phyloP scores from a whole-genome alignment of 2,329 filamentous ascomycete genomes.

The Fusarium pseudocircinatum region DNA sequence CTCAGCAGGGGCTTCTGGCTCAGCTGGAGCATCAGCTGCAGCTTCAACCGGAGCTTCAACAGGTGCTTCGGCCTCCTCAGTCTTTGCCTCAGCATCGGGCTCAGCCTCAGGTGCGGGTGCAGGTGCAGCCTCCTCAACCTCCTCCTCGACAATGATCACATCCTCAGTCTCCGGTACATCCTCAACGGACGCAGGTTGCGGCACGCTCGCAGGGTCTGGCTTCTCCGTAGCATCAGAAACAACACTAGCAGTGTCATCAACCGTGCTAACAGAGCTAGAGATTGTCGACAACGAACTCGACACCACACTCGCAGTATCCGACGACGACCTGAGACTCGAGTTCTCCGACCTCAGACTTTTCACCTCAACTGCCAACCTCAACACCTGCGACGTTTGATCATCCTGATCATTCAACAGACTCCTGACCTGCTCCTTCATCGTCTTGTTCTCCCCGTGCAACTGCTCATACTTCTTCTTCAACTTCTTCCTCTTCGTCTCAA shows the following conservation, averaged over 20 bases:
- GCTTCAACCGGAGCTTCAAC: background rate
- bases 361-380: constrained; percentile 38
- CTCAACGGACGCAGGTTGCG: constrained; percentile 25
- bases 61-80: background rate
- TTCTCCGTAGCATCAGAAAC: constrained; percentile 39
- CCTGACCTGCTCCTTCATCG: constrained; percentile 29
- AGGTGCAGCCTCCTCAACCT: background rate
- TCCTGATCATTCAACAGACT: constrained; percentile 38
- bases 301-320: constrained; percentile 33
- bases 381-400: constrained; percentile 35
- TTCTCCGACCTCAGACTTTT: constrained; percentile 38
- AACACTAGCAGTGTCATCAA: constrained; percentile 28
- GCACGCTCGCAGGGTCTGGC: constrained; percentile 23
- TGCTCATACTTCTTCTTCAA: constrained; percentile 39
- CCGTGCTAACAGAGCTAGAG: constrained; percentile 15
- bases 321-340: constrained; percentile 27
- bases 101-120: background rate
- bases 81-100: background rate
- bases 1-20: background rate
- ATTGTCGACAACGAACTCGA: constrained; percentile 37
- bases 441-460: constrained; percentile 30
- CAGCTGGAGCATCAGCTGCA: constrained; percentile 4
- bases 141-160: constrained; percentile 10
- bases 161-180: constrained; percentile 19
- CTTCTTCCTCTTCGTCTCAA: constrained; percentile 38